These are phyloP conservation scores for Yarrowia sp. DNA, from an alignment of 805 yeast genomes.

Conservation along the genomic window DNA sequence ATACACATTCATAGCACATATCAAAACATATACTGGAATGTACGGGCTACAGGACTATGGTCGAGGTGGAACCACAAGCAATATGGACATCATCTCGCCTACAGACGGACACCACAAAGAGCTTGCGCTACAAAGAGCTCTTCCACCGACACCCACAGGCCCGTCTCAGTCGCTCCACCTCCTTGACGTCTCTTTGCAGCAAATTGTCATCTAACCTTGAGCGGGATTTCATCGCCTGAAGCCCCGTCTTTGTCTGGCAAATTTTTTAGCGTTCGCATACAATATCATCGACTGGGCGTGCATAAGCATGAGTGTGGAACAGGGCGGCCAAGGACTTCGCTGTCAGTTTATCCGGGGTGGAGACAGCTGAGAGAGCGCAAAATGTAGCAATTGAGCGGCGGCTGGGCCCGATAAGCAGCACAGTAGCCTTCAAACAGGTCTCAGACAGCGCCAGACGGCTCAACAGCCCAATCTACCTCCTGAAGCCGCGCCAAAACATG, in stretches of 20 bases:
- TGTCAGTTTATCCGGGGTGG: background rate
- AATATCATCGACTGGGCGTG: constrained; percentile 24
- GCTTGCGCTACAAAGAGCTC: too few relatives aligned
- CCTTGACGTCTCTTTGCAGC: constrained; percentile 5
- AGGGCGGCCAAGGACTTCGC: background rate
- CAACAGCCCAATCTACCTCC: too few relatives aligned
- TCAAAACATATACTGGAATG: too few relatives aligned
- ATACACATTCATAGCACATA: too few relatives aligned
- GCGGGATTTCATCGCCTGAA: constrained; percentile 26
- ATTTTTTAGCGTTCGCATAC: constrained; percentile 11
- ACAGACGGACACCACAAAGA: too few relatives aligned
- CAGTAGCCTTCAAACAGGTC: too few relatives aligned
- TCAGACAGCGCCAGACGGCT: too few relatives aligned
- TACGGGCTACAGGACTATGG: too few relatives aligned
- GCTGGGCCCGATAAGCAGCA: too few relatives aligned
- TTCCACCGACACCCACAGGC: background rate
- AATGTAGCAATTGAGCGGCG: too few relatives aligned
- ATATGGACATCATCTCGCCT: too few relatives aligned
- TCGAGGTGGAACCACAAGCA: too few relatives aligned
- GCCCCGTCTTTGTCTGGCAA: constrained; percentile 10
- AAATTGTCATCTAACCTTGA: constrained; percentile 24
- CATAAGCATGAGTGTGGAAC: constrained; percentile 21
- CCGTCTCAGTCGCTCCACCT: background rate
- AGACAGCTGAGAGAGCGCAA: background rate
- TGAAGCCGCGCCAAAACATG: constrained; percentile 24